phyloP scores from a whole-genome alignment of 345 rosid genomes.

The Excoecaria agallocha region DNA sequence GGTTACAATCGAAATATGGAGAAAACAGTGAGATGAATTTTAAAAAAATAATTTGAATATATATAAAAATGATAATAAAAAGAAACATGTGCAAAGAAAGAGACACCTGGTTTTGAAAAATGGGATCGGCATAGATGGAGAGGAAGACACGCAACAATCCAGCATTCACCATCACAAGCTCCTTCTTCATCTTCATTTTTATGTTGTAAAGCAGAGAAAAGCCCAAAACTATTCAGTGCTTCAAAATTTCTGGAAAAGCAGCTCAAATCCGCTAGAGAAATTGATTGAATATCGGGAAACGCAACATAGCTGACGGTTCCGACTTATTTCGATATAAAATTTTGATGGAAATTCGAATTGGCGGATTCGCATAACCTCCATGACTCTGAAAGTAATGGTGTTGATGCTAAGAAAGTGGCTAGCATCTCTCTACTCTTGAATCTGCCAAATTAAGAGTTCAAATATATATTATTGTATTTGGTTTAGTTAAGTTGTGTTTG shows the following conservation, averaged over 20 bases:
- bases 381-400: no score
- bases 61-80: no score
- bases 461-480: no score
- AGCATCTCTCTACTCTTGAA: no score
- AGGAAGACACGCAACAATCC: slow-evolving; percentile 42
- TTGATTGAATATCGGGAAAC: slow-evolving; percentile 40
- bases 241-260: slow-evolving; percentile 17
- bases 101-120: slow-evolving; percentile 44
- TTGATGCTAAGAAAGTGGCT: no score
- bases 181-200: slow-evolving; percentile 6
- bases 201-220: slow-evolving; percentile 37
- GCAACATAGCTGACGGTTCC: slow-evolving; percentile 51
- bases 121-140: slow-evolving; percentile 13
- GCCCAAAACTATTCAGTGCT: slow-evolving; percentile 13
- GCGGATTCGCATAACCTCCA: slow-evolving; percentile 44
- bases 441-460: no score
- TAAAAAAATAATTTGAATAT: no score
- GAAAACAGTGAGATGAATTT: no score
- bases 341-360: slow-evolving; percentile 9
- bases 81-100: neutral
- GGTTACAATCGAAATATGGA: neutral
- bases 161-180: slow-evolving; percentile 46
- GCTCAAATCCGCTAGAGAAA: slow-evolving; percentile 17
- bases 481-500: neutral
- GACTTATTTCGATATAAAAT: slow-evolving; percentile 27